These are phyloP conservation scores for Tulasnella sp. DNA, from an alignment of 768 basidiomycete genomes.

Conservation along the genomic window DNA sequence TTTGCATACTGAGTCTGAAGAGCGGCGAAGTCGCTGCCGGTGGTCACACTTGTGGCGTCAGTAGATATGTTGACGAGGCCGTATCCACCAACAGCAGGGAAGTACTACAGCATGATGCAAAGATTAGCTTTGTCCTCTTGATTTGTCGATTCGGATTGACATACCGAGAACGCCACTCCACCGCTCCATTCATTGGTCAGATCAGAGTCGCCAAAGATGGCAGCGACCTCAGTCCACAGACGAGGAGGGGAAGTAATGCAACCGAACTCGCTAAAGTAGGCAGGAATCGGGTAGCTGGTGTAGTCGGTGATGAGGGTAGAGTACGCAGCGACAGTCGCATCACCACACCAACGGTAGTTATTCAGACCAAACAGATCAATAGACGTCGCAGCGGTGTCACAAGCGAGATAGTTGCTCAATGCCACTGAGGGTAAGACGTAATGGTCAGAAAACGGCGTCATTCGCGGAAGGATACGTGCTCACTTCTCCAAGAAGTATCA, in stretches of 20 bases:
- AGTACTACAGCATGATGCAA: conserved; percentile 50
- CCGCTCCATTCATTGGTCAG: conserved; percentile 81
- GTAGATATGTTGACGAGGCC: conserved; percentile 72
- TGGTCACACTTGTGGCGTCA: conserved; percentile 55
- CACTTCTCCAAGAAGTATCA: conserved; percentile 41
- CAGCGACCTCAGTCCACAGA: conserved; percentile 67
- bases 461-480: conserved; percentile 15
- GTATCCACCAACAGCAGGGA: conserved; percentile 73
- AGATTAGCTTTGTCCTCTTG: not conserved
- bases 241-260: conserved; percentile 52
- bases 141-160: not conserved
- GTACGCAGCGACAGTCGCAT: conserved; percentile 36
- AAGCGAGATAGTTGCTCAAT: conserved; percentile 70
- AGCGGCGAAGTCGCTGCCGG: conserved; percentile 53
- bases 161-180: conserved; percentile 55
- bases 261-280: conserved; percentile 87
- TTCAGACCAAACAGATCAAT: conserved; percentile 86
- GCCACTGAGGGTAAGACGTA: conserved; percentile 22
- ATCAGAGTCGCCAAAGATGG: conserved; percentile 50
- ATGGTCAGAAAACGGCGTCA: not conserved
- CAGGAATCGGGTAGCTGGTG: conserved; percentile 54
- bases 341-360: conserved; percentile 66
- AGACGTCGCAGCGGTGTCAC: conserved; percentile 53
- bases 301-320: conserved; percentile 26
- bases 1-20: conserved; percentile 51